Evolutionary conservation across 495 filamentous ascomycete genomes (phyloP).

Genomic region (Trichocladium antarcticum): DNA sequence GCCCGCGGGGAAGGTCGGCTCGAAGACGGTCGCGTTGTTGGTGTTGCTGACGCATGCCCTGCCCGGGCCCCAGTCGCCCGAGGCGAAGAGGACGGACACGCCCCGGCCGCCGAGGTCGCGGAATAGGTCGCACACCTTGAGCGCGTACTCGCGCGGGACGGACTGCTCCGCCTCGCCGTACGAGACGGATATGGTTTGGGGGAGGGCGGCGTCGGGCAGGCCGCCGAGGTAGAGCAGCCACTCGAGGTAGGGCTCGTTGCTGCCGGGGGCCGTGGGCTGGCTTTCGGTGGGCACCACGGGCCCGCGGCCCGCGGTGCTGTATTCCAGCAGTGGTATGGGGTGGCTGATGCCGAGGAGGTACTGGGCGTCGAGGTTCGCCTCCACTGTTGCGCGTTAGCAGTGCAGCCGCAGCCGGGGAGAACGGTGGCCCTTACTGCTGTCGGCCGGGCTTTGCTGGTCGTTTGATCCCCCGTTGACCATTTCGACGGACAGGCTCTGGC

Average conservation of each 20-base stretch:
- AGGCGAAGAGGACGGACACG: slow-evolving; percentile 62
- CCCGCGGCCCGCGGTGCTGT: slow-evolving; percentile 34
- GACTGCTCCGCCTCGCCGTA: slow-evolving; percentile 78
- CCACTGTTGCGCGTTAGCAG: slow-evolving; percentile 15
- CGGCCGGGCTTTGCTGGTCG: slow-evolving; percentile 28
- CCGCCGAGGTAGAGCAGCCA: slow-evolving; percentile 49
- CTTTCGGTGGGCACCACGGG: slow-evolving; percentile 49
- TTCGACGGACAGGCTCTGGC: slow-evolving; percentile 49
- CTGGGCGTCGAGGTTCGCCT: slow-evolving; percentile 71
- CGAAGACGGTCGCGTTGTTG: slow-evolving; percentile 55
- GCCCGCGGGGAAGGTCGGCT: slow-evolving; percentile 38
- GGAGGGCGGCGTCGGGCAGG: slow-evolving; percentile 40
- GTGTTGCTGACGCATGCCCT: slow-evolving; percentile 57
- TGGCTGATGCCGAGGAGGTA: slow-evolving; percentile 46
- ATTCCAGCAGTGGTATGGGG: slow-evolving; percentile 31
- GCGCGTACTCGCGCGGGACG: slow-evolving; percentile 55
- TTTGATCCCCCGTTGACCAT: slow-evolving; percentile 48
- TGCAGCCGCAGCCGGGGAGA: neutral
- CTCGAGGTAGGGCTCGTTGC: slow-evolving; percentile 70
- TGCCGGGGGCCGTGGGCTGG: slow-evolving; percentile 40
- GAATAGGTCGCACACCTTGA: slow-evolving; percentile 57
- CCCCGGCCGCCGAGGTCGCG: slow-evolving; percentile 59
- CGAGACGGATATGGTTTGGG: slow-evolving; percentile 64
- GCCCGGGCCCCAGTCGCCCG: slow-evolving; percentile 64
- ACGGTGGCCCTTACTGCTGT: slow-evolving; percentile 17